These are phyloP conservation scores for Dactylonectria estremocensis DNA, from an alignment of 2,329 filamentous ascomycete genomes.

Conservation along the genomic window DNA sequence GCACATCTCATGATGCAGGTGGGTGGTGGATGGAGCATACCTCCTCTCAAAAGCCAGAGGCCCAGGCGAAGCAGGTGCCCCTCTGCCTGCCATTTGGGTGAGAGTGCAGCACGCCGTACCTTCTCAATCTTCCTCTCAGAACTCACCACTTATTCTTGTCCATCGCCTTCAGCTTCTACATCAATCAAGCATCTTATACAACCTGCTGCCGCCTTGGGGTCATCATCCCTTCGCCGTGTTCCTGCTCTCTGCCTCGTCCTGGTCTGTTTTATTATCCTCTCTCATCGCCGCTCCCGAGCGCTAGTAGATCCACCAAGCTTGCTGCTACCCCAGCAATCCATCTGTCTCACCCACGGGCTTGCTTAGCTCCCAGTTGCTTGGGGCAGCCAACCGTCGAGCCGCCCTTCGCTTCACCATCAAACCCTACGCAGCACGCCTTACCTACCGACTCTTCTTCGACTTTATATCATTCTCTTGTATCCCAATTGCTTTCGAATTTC, in stretches of 20 bases:
- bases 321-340: conserved; percentile 23
- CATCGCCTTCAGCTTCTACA: neutral
- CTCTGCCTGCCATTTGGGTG: neutral
- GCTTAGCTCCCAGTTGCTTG: conserved; percentile 22
- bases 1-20: conserved; percentile 8
- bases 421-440: conserved; percentile 7
- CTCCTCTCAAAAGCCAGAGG: neutral
- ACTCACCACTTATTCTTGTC: neutral
- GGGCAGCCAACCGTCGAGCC: conserved; percentile 18
- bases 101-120: neutral
- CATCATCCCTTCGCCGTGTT: neutral
- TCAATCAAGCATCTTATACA: neutral
- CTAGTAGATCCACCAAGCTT: conserved; percentile 24
- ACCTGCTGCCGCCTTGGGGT: neutral
- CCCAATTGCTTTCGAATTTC: neutral
- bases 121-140: neutral
- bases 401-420: conserved; percentile 1
- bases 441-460: conserved; percentile 1
- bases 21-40: neutral
- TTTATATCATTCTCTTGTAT: neutral
- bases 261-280: neutral
- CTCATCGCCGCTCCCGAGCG: conserved; percentile 6
- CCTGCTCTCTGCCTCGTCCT: neutral
- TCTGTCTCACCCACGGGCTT: conserved; percentile 26
- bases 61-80: neutral